Percentiles rank a stretch among this genome's conserved stretches.
Conservation (phyloP, 2,329 filamentous ascomycete genomes). For the Acrodontium crateriforme region DNA sequence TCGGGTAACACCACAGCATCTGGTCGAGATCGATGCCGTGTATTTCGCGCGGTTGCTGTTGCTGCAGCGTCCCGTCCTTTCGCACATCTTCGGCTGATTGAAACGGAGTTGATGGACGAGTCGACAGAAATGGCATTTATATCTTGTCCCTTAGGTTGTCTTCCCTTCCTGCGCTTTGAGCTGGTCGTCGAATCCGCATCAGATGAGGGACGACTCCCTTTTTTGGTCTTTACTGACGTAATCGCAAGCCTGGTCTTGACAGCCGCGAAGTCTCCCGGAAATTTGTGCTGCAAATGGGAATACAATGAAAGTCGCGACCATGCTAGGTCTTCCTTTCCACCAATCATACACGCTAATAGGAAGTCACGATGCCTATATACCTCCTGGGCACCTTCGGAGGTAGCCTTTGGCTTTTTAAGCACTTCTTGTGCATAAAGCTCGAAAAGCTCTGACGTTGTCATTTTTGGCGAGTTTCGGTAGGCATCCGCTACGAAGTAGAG, state of each 20-base stretch:
- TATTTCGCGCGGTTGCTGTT: neutral
- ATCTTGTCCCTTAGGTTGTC: conserved; percentile 2
- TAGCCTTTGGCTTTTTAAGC: conserved; percentile 13
- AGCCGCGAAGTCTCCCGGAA: conserved; percentile 15
- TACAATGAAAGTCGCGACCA: conserved; percentile 32
- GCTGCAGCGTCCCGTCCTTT: conserved; percentile 2
- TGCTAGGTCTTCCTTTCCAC: conserved; percentile 28
- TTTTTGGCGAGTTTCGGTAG: conserved; percentile 28
- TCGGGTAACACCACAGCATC: too few relatives aligned
- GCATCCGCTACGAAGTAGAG: conserved; percentile 50
- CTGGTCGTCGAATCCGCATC: conserved; percentile 10
- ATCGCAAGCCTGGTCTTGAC: conserved; percentile 7
- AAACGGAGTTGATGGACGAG: conserved; percentile 8
- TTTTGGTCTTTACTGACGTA: conserved; percentile 1
- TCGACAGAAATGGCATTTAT: conserved; percentile 10
- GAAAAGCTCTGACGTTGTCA: conserved; percentile 26
- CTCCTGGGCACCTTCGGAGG: conserved; percentile 11
- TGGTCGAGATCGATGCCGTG: neutral
- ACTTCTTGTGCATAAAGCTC: conserved; percentile 19
- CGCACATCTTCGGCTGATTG: conserved; percentile 3
- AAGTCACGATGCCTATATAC: conserved; percentile 25
- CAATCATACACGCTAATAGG: conserved; percentile 31
- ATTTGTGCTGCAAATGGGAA: conserved; percentile 25
- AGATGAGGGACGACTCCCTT: too few relatives aligned
- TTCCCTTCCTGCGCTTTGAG: conserved; percentile 14